Evolutionary conservation across 2,329 filamentous ascomycete genomes (phyloP).

Genomic region (Apiospora arundinis): DNA sequence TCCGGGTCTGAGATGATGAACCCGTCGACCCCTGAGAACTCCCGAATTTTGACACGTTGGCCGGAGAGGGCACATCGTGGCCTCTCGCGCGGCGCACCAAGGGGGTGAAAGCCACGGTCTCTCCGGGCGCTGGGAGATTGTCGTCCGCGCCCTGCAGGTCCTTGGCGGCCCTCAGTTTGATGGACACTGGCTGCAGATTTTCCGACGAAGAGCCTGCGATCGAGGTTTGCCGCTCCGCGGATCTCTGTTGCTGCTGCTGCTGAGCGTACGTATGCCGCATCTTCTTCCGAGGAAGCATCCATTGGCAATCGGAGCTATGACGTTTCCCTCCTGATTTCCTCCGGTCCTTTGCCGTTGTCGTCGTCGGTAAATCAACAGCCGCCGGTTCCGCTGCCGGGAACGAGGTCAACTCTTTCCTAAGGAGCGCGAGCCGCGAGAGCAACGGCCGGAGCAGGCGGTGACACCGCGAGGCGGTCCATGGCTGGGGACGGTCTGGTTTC

Average conservation of each 20-base stretch:
- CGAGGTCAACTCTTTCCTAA: constrained; percentile 42
- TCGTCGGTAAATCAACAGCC: constrained; percentile 16
- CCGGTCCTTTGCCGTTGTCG: background rate
- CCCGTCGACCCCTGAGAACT: background rate
- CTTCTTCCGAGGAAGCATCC: constrained; percentile 37
- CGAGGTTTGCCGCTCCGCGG: background rate
- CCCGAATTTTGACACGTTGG: background rate
- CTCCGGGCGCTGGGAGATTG: constrained; percentile 28
- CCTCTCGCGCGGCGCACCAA: constrained; percentile 39
- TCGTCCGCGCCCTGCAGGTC: constrained; percentile 26
- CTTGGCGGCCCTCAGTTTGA: constrained; percentile 28
- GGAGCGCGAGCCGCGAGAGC: constrained; percentile 48
- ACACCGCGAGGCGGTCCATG: constrained; percentile 51
- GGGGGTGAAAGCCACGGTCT: constrained; percentile 38
- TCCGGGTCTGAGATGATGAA: background rate
- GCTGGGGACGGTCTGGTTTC: constrained; percentile 29
- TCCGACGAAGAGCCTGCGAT: background rate
- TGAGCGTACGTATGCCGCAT: constrained; percentile 41
- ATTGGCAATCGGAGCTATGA: constrained; percentile 29
- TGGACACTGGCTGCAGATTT: constrained; percentile 8
- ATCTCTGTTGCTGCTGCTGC: constrained; percentile 23
- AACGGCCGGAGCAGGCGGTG: constrained; percentile 50
- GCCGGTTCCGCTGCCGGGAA: constrained; percentile 23
- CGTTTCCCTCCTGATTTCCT: constrained; percentile 25
- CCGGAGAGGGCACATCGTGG: constrained; percentile 25